Conservation (phyloP, 1,139 yeast genomes). For the Petasospora fabianii region DNA sequence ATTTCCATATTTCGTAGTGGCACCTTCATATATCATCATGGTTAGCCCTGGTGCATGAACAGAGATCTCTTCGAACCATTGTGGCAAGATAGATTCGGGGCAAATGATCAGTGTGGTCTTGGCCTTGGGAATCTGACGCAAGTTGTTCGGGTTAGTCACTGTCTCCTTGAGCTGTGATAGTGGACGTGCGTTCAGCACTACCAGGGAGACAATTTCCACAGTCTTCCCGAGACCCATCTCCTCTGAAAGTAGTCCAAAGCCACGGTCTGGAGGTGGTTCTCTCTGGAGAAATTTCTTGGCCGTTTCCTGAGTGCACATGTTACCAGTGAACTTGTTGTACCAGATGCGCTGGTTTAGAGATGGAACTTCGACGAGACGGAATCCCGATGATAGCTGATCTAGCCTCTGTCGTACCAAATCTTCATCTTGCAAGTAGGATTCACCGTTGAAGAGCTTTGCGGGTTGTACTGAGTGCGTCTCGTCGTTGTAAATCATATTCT, state of each 20-base stretch:
- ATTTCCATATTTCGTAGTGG: slow-evolving; percentile 29
- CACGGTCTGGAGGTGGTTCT: slow-evolving; percentile 33
- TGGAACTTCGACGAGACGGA: slow-evolving; percentile 36
- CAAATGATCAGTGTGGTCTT: slow-evolving; percentile 79
- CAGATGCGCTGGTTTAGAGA: slow-evolving; percentile 29
- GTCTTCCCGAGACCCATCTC: slow-evolving; percentile 98
- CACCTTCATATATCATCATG: slow-evolving; percentile 63
- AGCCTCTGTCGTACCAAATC: slow-evolving; percentile 28
- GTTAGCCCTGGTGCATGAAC: slow-evolving; percentile 56
- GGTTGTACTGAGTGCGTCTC: slow-evolving; percentile 23
- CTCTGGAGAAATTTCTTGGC: slow-evolving; percentile 28
- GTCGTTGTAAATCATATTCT: slow-evolving; percentile 44
- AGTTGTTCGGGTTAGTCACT: slow-evolving; percentile 8
- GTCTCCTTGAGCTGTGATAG: slow-evolving; percentile 29
- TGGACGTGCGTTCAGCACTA: slow-evolving; percentile 51
- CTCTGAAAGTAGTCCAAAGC: slow-evolving; percentile 75
- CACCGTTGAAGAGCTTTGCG: slow-evolving; percentile 1
- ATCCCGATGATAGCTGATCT: slow-evolving; percentile 49
- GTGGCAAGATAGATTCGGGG: slow-evolving; percentile 76
- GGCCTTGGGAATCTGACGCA: slow-evolving; percentile 46
- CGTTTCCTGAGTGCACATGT: slow-evolving; percentile 36
- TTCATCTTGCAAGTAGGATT: slow-evolving; percentile 9
- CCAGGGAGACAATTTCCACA: slow-evolving; percentile 69
- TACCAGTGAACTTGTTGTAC: slow-evolving; percentile 50
- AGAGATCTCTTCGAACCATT: slow-evolving; percentile 77